Base-by-base conservation (phyloP, 2,329 filamentous ascomycete genomes). In the Cordyceps pruinosa region DNA sequence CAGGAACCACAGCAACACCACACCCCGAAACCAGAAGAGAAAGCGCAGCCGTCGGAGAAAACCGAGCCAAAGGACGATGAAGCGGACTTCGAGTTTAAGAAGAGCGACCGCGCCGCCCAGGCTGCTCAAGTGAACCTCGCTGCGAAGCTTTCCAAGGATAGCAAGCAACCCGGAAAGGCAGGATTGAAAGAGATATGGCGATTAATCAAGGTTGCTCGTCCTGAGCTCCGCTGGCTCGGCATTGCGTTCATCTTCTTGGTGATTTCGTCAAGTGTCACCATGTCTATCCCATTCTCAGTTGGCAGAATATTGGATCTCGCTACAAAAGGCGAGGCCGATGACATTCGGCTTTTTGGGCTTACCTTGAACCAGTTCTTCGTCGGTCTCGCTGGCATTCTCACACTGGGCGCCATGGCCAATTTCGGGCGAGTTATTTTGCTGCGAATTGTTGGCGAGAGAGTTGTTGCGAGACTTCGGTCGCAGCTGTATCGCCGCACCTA, bases 261-360 rank as follows among this genome's bases (percentile, higher is more conserved):
- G 58, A 80, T 97, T 61, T 97, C 93, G 17, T 97, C 93, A 4
- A 82, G 85, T 52, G 91, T 99, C 64, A 96, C 92, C 58, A 96
- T 99, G 88, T 92, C 90, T 2, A 89, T 99, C 59, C 94, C 94
- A 1, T 96, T 97, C 69, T 96, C 92, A 0, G 96, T 99, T 62
- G 94, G 94, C 57, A 93, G 92, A 69, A 96, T 99, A 61, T 77
- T 99, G 70, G 94, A 99, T 72, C 83, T 94, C 54, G 90, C 93
- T 9, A 95, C 91, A 10, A 88, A 91, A 66, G 79, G 83, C 41
- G 76, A 83, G 9, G 77, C 78, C 21, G 85, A 88, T 53, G 87
- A 84, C 21, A 78, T 79, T 35, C 83, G 83, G 56, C 77, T 97
- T 13, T 94, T 97, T 68, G 94, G 94, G 21, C 74, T 97, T 59